Evolutionary conservation across 768 basidiomycete genomes (phyloP), one percentile per base, ranked within the genome.

Genomic region (Rhodosporidiobolus sp.): DNA sequence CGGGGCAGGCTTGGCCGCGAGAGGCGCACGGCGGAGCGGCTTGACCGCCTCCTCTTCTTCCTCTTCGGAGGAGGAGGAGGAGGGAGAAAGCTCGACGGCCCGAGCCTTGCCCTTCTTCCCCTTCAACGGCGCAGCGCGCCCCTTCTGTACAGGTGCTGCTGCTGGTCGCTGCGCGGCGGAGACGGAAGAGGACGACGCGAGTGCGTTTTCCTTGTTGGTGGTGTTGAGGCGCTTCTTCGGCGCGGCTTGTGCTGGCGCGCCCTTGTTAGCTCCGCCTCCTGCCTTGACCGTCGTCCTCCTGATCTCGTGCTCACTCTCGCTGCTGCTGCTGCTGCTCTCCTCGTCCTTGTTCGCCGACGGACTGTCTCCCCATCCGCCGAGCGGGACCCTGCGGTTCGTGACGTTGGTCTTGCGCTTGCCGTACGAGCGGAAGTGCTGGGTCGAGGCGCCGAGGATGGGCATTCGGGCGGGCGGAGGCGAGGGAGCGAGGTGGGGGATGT

Each of bases 361-460:
- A 30, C 30, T 46, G 22, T 32, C 10, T 6, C 24, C 30, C 63
- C 63, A 65, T 1, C 22, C 43, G 5, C 64, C 45, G 24, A 72
- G 62, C 1, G 11, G 14, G 17, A 34, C 32, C 0, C 66, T 50
- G 5, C 52, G 34, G 63, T 64, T 70, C 46, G 61, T 58, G 20
- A 70, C 66, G 60, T 71, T 68, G 46, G 55, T 63, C 28, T 50
- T 62, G 26, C 55, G 69, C 43, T 69, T 69, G 50, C 74, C 74
- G 60, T 75, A 75, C 0, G 74, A 57, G 53, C 64, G 64, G 60
- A 46, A 69, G 53, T 61, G 53, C 62, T 69, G 50, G 0, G 74
- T 75, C 1, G 53, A 30, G 0, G n/a, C 46, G 63, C 70, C 60
- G 24, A 75, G 65, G 45, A 68, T 61, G 46, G 62, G 26, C 60